A percentile compares a stretch with the other conserved stretches of the same genome.
phyloP scores from a whole-genome alignment of 2,329 filamentous ascomycete species.

The Ustilaginoidea virens region DNA sequence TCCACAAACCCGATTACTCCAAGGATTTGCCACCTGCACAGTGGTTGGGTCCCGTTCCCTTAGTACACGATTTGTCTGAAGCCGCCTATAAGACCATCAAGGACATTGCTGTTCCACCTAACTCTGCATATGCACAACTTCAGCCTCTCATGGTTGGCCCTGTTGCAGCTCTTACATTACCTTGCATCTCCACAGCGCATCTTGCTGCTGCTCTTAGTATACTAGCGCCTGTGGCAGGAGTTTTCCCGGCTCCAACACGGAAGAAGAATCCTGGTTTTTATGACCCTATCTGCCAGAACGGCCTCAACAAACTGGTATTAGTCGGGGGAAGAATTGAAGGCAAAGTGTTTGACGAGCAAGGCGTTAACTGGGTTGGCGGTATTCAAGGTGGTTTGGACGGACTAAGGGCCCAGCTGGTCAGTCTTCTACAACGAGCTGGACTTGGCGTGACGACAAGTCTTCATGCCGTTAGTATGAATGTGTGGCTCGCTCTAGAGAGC shows the following conservation, averaged over 20 bases:
- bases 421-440: constrained; percentile 66
- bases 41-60: constrained; percentile 15
- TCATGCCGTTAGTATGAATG: constrained; percentile 61
- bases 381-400: constrained; percentile 73
- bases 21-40: constrained; percentile 15
- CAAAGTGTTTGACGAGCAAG: constrained; percentile 63
- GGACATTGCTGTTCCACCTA: constrained; percentile 16
- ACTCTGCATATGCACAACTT: constrained; percentile 41
- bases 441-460: constrained; percentile 63
- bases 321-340: constrained; percentile 80
- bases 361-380: constrained; percentile 48
- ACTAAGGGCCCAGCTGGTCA: constrained; percentile 66
- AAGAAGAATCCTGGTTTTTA: constrained; percentile 68
- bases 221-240: constrained; percentile 53
- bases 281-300: constrained; percentile 63
- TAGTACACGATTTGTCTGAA: constrained; percentile 37
- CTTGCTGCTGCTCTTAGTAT: constrained; percentile 68
- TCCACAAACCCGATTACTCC: constrained; percentile 43
- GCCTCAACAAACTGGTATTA: constrained; percentile 73
- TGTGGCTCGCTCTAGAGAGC: constrained; percentile 82
- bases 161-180: constrained; percentile 65
- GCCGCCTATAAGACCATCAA: constrained; percentile 35
- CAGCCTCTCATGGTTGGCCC: constrained; percentile 69
- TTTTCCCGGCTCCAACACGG: constrained; percentile 65
- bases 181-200: constrained; percentile 68